Conservation (phyloP, 129 eudicot genomes). For the Smallanthus sonchifolius region DNA sequence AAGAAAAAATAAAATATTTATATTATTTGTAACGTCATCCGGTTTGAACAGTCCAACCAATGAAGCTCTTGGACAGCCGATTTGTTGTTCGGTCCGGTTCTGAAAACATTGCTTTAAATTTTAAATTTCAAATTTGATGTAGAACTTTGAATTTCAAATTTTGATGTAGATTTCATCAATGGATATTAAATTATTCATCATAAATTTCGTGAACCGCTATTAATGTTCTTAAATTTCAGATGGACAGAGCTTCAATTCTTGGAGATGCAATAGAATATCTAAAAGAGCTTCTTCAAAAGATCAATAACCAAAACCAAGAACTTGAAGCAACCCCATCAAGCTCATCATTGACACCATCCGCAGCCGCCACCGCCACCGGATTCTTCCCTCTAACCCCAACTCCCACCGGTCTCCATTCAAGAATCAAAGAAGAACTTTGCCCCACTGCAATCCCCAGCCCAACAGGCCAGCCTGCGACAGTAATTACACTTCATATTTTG, state of each 20-base stretch:
- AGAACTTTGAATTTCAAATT: not conserved
- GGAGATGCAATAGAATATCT: conserved; percentile 96
- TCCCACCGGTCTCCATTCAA: conserved; percentile 51
- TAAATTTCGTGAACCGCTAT: not conserved
- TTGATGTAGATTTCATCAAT: not conserved
- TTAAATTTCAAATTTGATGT: not conserved
- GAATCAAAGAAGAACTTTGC: conserved; percentile 88
- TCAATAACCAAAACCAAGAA: conserved; percentile 81
- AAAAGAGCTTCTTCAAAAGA: conserved; percentile 84
- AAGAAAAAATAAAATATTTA: no score
- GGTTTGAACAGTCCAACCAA: no score
- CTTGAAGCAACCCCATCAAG: conserved; percentile 69
- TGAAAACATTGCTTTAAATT: no score
- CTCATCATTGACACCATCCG: conserved; percentile 54
- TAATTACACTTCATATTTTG: conserved; percentile 21
- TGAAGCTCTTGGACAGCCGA: no score
- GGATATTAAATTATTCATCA: not conserved
- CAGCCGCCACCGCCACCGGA: conserved; percentile 23
- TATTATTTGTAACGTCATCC: no score
- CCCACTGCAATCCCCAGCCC: conserved; percentile 80
- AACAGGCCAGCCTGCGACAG: conserved; percentile 87
- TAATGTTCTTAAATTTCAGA: conserved; percentile 38
- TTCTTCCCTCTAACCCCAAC: conserved; percentile 78
- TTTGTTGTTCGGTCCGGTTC: no score
- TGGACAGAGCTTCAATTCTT: conserved; percentile 96